These are phyloP conservation scores for Monosporascus sp. DNA, from an alignment of 2,329 filamentous ascomycete genomes.

Conservation along the genomic window DNA sequence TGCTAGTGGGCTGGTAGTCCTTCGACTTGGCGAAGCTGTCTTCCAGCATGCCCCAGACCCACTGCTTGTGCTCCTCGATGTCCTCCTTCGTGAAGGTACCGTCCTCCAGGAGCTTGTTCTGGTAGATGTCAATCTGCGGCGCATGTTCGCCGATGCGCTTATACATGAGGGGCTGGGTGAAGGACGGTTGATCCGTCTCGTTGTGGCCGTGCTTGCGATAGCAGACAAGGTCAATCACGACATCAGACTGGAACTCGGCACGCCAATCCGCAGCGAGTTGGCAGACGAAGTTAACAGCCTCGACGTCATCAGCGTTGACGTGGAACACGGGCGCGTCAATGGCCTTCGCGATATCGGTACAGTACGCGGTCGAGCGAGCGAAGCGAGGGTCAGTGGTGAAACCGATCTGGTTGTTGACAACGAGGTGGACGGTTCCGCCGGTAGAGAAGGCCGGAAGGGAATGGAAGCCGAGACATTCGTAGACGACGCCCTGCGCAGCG, in stretches of 20 bases:
- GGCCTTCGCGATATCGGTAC: slow-evolving; percentile 97
- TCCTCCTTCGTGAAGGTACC: slow-evolving; percentile 96
- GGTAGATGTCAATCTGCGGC: slow-evolving; percentile 83
- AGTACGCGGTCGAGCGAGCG: slow-evolving; percentile 95
- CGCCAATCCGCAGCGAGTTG: slow-evolving; percentile 97
- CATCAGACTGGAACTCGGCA: slow-evolving; percentile 96
- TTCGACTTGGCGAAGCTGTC: slow-evolving; percentile 97
- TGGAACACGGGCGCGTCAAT: slow-evolving; percentile 99
- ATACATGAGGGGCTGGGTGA: slow-evolving; percentile 99
- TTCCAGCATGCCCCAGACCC: slow-evolving; percentile 99
- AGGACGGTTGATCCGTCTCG: slow-evolving; percentile 97
- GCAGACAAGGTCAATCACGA: slow-evolving; percentile 96
- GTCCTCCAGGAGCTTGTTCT: slow-evolving; percentile 83
- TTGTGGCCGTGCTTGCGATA: slow-evolving; percentile 99
- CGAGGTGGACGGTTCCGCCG: slow-evolving; percentile 91
- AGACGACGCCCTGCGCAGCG: slow-evolving; percentile 93
- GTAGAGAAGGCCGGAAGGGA: slow-evolving; percentile 94
- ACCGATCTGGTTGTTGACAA: slow-evolving; percentile 99
- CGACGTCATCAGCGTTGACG: slow-evolving; percentile 97
- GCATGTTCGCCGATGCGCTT: slow-evolving; percentile 87
- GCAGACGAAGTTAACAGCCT: slow-evolving; percentile 97
- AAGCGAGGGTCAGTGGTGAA: slow-evolving; percentile 99
- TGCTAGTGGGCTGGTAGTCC: slow-evolving; percentile 92
- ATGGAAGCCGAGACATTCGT: slow-evolving; percentile 98
- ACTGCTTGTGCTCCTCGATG: slow-evolving; percentile 97